These are phyloP conservation scores for Hypoxylon sp. DNA, from an alignment of 2,329 filamentous ascomycete genomes.

Conservation along the genomic window DNA sequence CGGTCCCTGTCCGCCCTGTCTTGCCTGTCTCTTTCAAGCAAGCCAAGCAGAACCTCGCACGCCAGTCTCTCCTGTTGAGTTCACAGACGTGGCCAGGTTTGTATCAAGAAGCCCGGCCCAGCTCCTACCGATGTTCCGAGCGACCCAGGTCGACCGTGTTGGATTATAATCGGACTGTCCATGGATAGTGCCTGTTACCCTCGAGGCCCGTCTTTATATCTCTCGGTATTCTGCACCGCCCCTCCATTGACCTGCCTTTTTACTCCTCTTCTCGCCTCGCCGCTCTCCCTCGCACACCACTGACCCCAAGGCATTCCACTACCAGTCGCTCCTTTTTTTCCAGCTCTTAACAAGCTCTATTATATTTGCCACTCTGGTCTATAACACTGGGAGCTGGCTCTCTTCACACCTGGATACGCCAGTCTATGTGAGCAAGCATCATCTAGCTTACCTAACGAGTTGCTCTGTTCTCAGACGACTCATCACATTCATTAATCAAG, in stretches of 20 bases:
- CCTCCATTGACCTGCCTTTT: conserved; percentile 60
- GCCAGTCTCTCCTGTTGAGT: conserved; percentile 50
- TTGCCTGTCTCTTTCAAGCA: conserved; percentile 55
- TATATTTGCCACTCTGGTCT: conserved; percentile 61
- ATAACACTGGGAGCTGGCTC: conserved; percentile 70
- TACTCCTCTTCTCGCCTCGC: conserved; percentile 62
- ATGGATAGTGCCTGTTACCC: conserved; percentile 61
- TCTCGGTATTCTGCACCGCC: conserved; percentile 65
- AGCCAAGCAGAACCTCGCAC: conserved; percentile 59
- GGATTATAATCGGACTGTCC: conserved; percentile 55
- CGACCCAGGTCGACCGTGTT: conserved; percentile 63
- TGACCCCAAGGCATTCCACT: conserved; percentile 54
- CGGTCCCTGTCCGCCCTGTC: conserved; percentile 52
- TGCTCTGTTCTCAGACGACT: conserved; percentile 60
- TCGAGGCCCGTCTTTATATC: conserved; percentile 67
- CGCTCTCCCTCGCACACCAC: conserved; percentile 60
- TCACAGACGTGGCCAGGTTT: conserved; percentile 56
- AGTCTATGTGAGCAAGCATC: conserved; percentile 56
- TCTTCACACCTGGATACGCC: conserved; percentile 62
- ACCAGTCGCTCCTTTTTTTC: conserved; percentile 67
- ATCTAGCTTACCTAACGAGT: conserved; percentile 59
- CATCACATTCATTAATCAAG: conserved; percentile 61
- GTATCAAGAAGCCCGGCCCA: conserved; percentile 67
- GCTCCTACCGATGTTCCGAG: conserved; percentile 67
- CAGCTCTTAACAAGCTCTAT: conserved; percentile 54